A percentile compares a stretch with the other conserved stretches of the same genome.
phyloP scores from a whole-genome alignment of 176 grass and related monocot genomes.

The Tuctoria greenei region DNA sequence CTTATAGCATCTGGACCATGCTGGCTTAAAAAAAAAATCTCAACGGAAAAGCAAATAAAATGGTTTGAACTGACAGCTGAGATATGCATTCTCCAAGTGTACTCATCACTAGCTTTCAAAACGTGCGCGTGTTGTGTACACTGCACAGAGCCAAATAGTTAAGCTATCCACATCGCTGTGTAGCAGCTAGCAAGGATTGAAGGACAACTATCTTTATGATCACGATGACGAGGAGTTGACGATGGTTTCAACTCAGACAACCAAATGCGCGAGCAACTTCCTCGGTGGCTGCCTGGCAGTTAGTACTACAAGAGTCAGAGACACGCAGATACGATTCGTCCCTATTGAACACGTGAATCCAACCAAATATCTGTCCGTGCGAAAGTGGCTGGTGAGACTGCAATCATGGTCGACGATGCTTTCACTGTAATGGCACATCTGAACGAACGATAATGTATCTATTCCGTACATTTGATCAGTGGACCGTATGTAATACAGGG shows the following conservation, averaged over 20 bases:
- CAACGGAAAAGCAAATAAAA: too few species aligned
- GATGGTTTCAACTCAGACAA: not conserved
- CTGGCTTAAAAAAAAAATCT: too few species aligned
- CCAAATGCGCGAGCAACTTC: not conserved
- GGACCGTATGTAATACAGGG: not conserved
- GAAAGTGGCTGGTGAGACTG: constrained; percentile 6
- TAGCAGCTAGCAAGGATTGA: not conserved
- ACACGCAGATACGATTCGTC: not conserved
- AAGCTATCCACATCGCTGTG: too few species aligned
- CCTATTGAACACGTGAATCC: constrained; percentile 24
- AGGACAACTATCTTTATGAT: not conserved
- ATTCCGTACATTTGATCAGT: not conserved
- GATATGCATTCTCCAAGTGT: too few species aligned
- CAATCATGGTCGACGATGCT: not conserved
- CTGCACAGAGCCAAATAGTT: not conserved
- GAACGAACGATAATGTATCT: not conserved
- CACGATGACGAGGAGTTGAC: not conserved
- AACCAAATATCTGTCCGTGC: not conserved
- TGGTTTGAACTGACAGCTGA: too few species aligned
- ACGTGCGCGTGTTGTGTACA: not conserved
- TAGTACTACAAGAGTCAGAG: not conserved
- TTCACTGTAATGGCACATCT: constrained; percentile 12
- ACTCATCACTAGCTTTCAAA: too few species aligned
- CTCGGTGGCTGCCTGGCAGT: not conserved
- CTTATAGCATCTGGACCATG: too few species aligned